Evolutionary conservation across 2,329 filamentous ascomycete genomes (phyloP).

Genomic region (Diplodia corticola): DNA sequence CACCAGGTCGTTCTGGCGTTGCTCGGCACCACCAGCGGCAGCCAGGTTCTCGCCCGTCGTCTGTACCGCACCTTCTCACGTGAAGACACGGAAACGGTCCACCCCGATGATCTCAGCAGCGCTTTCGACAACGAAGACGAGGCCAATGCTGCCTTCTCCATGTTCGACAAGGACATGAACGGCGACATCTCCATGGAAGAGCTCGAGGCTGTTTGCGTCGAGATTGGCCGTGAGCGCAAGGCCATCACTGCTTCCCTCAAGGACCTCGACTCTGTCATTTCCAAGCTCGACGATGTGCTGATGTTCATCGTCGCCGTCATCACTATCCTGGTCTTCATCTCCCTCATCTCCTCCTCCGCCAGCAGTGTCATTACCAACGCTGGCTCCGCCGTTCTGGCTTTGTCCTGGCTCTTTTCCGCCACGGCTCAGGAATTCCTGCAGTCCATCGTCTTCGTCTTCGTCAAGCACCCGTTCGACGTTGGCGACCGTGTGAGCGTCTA

Average conservation of each 20-base stretch:
- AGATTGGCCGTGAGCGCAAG: constrained; percentile 92
- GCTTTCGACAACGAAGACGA: constrained; percentile 84
- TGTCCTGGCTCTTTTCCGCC: constrained; percentile 89
- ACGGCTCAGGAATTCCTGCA: constrained; percentile 94
- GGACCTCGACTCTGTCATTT: constrained; percentile 89
- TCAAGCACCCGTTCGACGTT: constrained; percentile 97
- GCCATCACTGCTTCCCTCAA: constrained; percentile 93
- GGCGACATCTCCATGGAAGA: constrained; percentile 96
- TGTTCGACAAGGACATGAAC: constrained; percentile 97
- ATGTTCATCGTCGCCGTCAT: constrained; percentile 83
- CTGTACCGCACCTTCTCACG: constrained; percentile 82
- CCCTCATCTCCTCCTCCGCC: constrained; percentile 86
- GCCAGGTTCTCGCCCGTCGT: constrained; percentile 82
- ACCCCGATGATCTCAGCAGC: constrained; percentile 72
- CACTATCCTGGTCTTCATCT: constrained; percentile 81
- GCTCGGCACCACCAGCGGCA: constrained; percentile 68
- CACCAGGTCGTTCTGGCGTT: constrained; percentile 81
- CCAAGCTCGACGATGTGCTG: constrained; percentile 85
- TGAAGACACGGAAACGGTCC: constrained; percentile 74
- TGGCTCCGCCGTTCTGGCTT: constrained; percentile 80
- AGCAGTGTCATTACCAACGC: constrained; percentile 87
- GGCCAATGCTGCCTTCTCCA: constrained; percentile 81
- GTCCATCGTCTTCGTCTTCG: constrained; percentile 91
- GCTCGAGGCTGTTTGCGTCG: constrained; percentile 87
- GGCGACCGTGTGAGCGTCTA: constrained; percentile 92